Evolutionary conservation across 2,329 filamentous ascomycete genomes (phyloP), one percentile per base, ranked within the genome.

Genomic region (Rhinocladiella similis): DNA sequence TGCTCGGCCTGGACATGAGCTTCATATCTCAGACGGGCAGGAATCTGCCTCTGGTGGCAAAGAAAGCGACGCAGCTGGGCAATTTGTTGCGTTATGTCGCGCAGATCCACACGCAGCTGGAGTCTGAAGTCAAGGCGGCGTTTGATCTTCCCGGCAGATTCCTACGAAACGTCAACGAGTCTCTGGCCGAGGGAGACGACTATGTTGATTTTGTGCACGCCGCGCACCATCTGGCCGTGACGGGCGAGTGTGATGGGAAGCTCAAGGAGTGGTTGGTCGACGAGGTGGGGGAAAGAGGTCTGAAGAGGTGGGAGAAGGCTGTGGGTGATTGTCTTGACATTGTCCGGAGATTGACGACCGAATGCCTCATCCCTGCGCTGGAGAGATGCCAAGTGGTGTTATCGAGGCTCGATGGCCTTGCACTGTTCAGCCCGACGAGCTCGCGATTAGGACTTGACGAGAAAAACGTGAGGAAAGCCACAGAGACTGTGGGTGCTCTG

Each of bases 281-380:
- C 67, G 88, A 89, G 62, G 75, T 97, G 27, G 84, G 85, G 6
- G 90, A 95, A 68, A 79, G 90, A 60, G 91, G 91, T 0, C 90
- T 96, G 66, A 97, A 96, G 73, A 82, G 94, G 47, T 99, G 94
- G 94, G 92, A 97, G 61, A 95, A 93, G 67, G 87, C 89, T 5
- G 88, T 95, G 1, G 81, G 83, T 1, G 84, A 85, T 3, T 90
- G 91, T 1, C 86, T 97, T 18, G 86, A 90, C 57, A 87, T 85
- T 52, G 80, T 97, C 9, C 84, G 91, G 48, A 83, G 84, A 50
- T 79, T 97, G 12, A 79, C 91, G 0, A 92, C 96, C 67, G 88
- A 96, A 68, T 92, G 95, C 69, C 85, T 97, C 50, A 80, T 97
- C 2, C 94, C 94, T 0, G 91, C 90, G 0, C 78, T 97, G 1